Evolutionary conservation across 1,139 yeast genomes (phyloP).

Genomic region (Saccharomyces hybrid): DNA sequence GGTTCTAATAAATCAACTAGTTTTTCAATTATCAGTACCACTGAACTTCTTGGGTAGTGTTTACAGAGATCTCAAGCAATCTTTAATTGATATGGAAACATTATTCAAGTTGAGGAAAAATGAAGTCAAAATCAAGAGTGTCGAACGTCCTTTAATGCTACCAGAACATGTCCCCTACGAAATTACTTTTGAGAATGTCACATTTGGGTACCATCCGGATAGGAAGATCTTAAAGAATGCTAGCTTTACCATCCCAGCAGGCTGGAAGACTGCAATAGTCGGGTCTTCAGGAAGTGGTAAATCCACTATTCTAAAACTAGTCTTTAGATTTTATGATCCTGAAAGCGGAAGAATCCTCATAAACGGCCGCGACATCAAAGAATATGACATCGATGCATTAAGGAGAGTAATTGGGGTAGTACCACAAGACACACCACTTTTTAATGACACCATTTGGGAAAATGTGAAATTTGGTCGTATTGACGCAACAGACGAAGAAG

Average conservation of each 20-base stretch:
- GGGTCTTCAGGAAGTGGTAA: slow-evolving; percentile 97
- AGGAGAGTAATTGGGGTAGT: slow-evolving; percentile 80
- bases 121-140: slow-evolving; percentile 59
- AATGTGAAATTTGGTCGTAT: slow-evolving; percentile 84
- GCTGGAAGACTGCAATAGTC: slow-evolving; percentile 83
- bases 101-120: slow-evolving; percentile 75
- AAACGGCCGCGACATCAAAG: slow-evolving; percentile 84
- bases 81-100: slow-evolving; percentile 87
- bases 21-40: slow-evolving; percentile 92
- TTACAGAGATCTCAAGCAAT: slow-evolving; percentile 88
- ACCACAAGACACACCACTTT: slow-evolving; percentile 95
- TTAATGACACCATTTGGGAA: slow-evolving; percentile 83
- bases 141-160: slow-evolving; percentile 48
- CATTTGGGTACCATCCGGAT: slow-evolving; percentile 86
- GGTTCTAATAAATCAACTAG: slow-evolving; percentile 92
- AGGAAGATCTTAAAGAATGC: slow-evolving; percentile 81
- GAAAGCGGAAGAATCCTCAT: slow-evolving; percentile 68
- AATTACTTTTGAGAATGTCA: slow-evolving; percentile 80
- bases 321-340: slow-evolving; percentile 87
- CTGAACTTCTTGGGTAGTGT: slow-evolving; percentile 91
- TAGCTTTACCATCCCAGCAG: slow-evolving; percentile 81
- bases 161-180: slow-evolving; percentile 47
- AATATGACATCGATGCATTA: slow-evolving; percentile 68
- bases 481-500: slow-evolving; percentile 67
- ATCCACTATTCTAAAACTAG: slow-evolving; percentile 76